Conservation (phyloP, 768 basidiomycete genomes). For the Serendipita sp. region DNA sequence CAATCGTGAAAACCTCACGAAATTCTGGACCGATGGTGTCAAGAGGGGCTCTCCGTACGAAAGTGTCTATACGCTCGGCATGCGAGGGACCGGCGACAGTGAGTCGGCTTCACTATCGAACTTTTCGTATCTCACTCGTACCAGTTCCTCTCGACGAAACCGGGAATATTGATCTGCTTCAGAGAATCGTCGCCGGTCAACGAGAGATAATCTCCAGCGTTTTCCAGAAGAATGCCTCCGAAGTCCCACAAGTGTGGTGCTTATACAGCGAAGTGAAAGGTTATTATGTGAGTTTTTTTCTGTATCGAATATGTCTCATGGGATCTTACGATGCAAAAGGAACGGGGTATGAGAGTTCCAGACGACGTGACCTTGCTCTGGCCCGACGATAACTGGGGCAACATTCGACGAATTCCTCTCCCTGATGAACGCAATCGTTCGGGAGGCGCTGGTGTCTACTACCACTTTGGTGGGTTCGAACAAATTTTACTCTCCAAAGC, state of each 20-base stretch:
- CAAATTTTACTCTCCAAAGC: no score
- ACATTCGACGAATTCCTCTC: conserved; percentile 45
- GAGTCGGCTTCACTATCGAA: conserved; percentile 5
- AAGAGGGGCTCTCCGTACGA: conserved; percentile 45
- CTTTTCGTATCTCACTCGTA: no score
- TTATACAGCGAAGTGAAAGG: conserved; percentile 49
- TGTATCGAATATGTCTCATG: no score
- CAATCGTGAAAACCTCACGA: conserved; percentile 39
- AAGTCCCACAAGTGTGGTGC: conserved; percentile 48
- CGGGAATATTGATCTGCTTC: conserved; percentile 35
- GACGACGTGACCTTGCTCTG: conserved; percentile 56
- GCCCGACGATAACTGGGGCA: conserved; percentile 68
- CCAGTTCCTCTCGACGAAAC: conserved; percentile 37
- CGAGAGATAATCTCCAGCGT: conserved; percentile 40
- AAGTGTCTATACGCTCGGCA: conserved; percentile 49
- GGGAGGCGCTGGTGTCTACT: conserved; percentile 59
- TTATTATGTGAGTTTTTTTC: conserved; percentile 27
- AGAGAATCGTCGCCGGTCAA: conserved; percentile 45
- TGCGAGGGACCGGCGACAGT: conserved; percentile 40
- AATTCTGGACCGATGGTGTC: conserved; percentile 47
- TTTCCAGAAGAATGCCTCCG: conserved; percentile 30
- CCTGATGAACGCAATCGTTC: conserved; percentile 39
- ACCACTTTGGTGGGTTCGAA: conserved; percentile 27
- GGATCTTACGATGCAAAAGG: conserved; percentile 19
- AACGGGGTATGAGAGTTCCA: conserved; percentile 38